Evolutionary conservation across 805 yeast species (phyloP).

Genomic region (Blastobotrys peoriensis): DNA sequence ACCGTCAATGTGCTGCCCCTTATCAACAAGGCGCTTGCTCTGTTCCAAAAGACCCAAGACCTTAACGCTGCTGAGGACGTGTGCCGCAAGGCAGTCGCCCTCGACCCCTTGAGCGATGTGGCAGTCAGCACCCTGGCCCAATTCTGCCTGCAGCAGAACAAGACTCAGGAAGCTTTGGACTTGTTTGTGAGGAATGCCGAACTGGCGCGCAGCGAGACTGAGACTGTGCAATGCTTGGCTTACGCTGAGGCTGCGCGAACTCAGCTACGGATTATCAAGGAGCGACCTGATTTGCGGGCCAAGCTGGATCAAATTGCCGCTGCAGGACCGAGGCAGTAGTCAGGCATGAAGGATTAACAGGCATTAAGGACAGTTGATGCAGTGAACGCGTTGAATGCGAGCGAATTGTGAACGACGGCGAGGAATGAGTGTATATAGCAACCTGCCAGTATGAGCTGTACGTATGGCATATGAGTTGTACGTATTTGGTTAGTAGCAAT

Average conservation of each 20-base stretch:
- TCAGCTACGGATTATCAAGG: conserved; percentile 59
- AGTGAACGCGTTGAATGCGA: no score
- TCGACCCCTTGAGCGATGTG: conserved; percentile 84
- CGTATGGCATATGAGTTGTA: no score
- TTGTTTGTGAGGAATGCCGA: conserved; percentile 78
- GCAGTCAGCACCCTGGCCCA: conserved; percentile 92
- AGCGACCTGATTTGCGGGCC: conserved; percentile 30
- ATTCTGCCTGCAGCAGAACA: conserved; percentile 74
- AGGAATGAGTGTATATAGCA: no score
- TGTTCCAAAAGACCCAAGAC: conserved; percentile 34
- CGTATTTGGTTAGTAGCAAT: no score
- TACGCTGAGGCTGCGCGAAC: conserved; percentile 90
- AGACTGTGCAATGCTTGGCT: conserved; percentile 83
- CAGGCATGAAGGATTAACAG: no score
- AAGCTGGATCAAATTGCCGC: conserved; percentile 23
- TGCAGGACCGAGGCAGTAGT: conserved; percentile 7
- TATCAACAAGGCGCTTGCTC: conserved; percentile 75
- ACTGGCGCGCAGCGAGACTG: conserved; percentile 77
- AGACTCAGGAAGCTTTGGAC: conserved; percentile 71
- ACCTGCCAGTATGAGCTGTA: no score
- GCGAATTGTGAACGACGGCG: no score
- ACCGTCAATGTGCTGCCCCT: conserved; percentile 86
- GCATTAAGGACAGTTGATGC: no score
- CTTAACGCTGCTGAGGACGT: conserved; percentile 55
- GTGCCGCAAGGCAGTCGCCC: conserved; percentile 66